Base-by-base conservation (phyloP, 2,329 filamentous ascomycete species). In the Neophaeococcomyces aloes region DNA sequence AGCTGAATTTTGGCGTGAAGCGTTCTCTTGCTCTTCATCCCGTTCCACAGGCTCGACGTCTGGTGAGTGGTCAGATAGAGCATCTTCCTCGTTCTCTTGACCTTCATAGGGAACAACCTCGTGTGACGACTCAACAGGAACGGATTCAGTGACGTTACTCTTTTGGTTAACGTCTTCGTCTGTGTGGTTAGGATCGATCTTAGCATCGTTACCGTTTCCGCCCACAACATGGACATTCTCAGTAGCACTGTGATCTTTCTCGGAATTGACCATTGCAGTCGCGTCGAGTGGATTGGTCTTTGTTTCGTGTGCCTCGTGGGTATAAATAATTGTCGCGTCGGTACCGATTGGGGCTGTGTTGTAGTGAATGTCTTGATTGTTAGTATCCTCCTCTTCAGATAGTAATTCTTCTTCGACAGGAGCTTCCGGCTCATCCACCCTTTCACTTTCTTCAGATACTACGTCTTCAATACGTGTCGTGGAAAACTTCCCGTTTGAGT, bases 311-410 rank as follows among this genome's bases (percentile, higher is more conserved):
- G 15, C 15, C 10, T 41, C 17, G 3, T 27, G 27, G 15, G 39
- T 14, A 7, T 38, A 35, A 23, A 25, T n/a, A 4, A 4, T 6
- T 10, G 10, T n/a, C n/a, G n/a, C n/a, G n/a, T n/a, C n/a, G n/a
- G n/a, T n/a, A n/a, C n/a, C 23, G 23, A 10, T 27, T 10, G 10
- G 23, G 10, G 5, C 23, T 18, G 15, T 18, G 18, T 14, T 18
- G 31, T 45, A 23, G 14, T 17, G 17, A 4, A 39, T 25, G 13
- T 35, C 41, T 19, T 38, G 18, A 5, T 27, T 11, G 27, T 38
- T 36, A 25, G 37, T 14, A 21, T 25, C 21, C 39, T 34, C 39
- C 39, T 42, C 30, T 39, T 38, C 29, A 25, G 15, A n/a, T 5
- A 15, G 15, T 8, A 14, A 6, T 23, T 34, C 30, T 34, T 14